phyloP scores from a whole-genome alignment of 2,329 filamentous ascomycete species.

The Monosporascus sp. region DNA sequence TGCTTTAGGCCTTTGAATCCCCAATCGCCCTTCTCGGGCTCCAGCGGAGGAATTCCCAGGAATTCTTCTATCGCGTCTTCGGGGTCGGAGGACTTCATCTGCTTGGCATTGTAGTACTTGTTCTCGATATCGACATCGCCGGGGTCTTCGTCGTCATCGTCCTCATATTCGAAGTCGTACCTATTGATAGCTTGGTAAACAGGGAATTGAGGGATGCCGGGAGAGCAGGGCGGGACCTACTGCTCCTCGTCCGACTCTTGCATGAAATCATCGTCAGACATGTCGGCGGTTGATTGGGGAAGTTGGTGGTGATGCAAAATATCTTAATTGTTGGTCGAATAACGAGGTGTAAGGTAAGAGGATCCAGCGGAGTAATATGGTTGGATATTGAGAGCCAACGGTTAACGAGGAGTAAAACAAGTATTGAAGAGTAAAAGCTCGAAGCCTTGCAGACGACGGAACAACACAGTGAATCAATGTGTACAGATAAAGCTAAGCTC shows the following conservation, averaged over 20 bases:
- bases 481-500: too few species aligned
- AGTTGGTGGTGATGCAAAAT: not conserved
- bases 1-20: constrained; percentile 98
- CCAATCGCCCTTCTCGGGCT: constrained; percentile 94
- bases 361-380: too few species aligned
- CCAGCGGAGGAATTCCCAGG: constrained; percentile 75
- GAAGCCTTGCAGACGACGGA: not conserved
- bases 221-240: constrained; percentile 37
- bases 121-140: constrained; percentile 96
- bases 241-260: constrained; percentile 85
- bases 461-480: not conserved
- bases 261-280: constrained; percentile 93
- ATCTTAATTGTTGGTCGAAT: not conserved
- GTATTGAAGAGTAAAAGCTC: too few species aligned
- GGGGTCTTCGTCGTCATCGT: constrained; percentile 79
- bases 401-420: too few species aligned
- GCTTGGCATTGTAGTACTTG: constrained; percentile 99
- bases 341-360: not conserved
- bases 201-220: too few species aligned
- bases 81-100: constrained; percentile 82
- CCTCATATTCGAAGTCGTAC: constrained; percentile 97
- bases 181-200: constrained; percentile 32
- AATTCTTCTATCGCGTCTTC: constrained; percentile 90
- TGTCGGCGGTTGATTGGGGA: constrained; percentile 32
- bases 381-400: too few species aligned